Conservation (phyloP, 805 yeast genomes). For the Lipomyces orientalis region DNA sequence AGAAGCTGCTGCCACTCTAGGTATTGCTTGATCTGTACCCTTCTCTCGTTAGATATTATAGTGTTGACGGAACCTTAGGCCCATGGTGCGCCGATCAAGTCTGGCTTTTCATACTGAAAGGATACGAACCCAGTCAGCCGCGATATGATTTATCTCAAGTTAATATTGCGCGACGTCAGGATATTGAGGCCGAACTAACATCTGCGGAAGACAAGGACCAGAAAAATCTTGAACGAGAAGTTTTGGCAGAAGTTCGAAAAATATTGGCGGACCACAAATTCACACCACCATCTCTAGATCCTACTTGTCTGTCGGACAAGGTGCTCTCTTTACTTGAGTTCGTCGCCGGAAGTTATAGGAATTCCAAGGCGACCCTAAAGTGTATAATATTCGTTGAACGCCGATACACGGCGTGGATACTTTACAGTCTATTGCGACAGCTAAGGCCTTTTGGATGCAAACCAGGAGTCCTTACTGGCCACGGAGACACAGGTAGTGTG, state of each 20-base stretch:
- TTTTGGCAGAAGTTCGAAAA: conserved; percentile 1
- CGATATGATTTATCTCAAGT: neutral
- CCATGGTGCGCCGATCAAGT: conserved; percentile 22
- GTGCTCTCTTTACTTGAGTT: conserved; percentile 10
- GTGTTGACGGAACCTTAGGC: neutral
- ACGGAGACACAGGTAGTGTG: conserved; percentile 7
- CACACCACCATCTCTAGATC: conserved; percentile 5
- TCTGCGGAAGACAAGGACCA: conserved; percentile 1
- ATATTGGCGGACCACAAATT: neutral
- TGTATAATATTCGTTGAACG: conserved; percentile 19
- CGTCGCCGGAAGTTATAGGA: neutral
- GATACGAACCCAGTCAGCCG: neutral
- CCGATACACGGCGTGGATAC: conserved; percentile 17
- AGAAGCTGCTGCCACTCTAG: conserved; percentile 7
- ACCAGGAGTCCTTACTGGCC: conserved; percentile 18
- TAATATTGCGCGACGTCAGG: neutral
- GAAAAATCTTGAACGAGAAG: conserved; percentile 1
- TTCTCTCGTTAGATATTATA: neutral
- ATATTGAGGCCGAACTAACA: neutral
- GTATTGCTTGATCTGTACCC: neutral
- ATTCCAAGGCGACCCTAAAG: neutral
- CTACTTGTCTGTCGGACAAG: conserved; percentile 11
- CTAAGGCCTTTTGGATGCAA: conserved; percentile 8
- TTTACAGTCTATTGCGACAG: conserved; percentile 6
- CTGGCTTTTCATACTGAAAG: conserved; percentile 6